Percentiles rank a stretch among this genome's conserved stretches.
Conservation (phyloP, 192 early-diverging fungal species). For the Backusella liffmaniae region DNA sequence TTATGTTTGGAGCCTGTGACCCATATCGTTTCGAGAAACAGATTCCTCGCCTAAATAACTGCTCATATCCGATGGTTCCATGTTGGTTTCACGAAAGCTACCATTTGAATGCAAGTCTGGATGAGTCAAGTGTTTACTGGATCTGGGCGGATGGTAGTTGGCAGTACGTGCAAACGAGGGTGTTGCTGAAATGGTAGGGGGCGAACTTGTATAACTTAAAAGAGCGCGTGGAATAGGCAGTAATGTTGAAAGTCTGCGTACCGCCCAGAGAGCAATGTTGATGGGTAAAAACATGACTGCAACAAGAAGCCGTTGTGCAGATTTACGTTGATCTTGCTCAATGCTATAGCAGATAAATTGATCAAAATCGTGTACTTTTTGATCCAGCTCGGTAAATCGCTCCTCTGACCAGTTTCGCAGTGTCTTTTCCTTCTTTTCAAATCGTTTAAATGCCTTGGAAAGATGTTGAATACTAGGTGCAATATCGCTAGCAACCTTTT, state of each 20-base stretch:
- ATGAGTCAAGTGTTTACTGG: constrained; percentile 12
- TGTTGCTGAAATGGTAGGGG: neutral
- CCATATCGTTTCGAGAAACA: constrained; percentile 2
- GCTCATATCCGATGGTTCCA: neutral
- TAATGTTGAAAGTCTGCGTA: constrained; percentile 20
- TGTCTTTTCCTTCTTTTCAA: constrained; percentile 53
- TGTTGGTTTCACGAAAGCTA: neutral
- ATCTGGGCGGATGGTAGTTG: neutral
- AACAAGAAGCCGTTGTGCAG: constrained; percentile 29
- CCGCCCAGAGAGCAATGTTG: constrained; percentile 43
- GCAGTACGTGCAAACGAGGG: neutral
- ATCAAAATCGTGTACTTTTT: constrained; percentile 58
- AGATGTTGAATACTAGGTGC: constrained; percentile 52
- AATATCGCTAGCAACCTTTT: constrained; percentile 41
- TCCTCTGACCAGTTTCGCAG: constrained; percentile 54
- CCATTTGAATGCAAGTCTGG: neutral
- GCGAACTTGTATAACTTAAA: neutral
- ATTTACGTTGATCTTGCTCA: constrained; percentile 51
- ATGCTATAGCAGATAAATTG: constrained; percentile 45
- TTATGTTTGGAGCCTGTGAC: constrained; percentile 4
- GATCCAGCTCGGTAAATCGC: constrained; percentile 49
- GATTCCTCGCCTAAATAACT: neutral
- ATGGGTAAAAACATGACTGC: constrained; percentile 52
- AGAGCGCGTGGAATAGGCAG: constrained; percentile 29
- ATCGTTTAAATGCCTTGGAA: constrained; percentile 49